Evolutionary conservation across 2,329 filamentous ascomycete genomes (phyloP).

Genomic region (Gliomastix tumulicola): DNA sequence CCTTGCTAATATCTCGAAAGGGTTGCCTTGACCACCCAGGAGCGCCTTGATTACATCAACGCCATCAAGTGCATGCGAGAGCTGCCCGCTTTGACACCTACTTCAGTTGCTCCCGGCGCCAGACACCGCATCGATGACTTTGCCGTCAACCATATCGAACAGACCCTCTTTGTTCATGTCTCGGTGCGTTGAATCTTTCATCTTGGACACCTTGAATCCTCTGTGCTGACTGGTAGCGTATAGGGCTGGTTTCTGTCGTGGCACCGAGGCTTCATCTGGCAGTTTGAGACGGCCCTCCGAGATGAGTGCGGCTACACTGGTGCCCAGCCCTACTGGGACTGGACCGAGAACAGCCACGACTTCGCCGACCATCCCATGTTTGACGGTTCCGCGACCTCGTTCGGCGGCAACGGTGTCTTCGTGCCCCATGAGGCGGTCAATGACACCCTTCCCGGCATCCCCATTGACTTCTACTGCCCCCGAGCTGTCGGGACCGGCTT

Average conservation of each 20-base stretch:
- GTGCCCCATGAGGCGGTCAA: constrained; percentile 11
- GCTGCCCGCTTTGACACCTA: constrained; percentile 23
- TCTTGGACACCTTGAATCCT: too few species aligned
- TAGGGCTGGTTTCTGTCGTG: constrained; percentile 25
- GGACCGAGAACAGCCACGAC: constrained; percentile 29
- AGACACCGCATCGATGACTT: constrained; percentile 42
- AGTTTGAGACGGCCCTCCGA: constrained; percentile 28
- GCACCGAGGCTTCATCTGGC: constrained; percentile 32
- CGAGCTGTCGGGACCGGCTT: constrained; percentile 39
- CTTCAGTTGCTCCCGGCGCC: constrained; percentile 29
- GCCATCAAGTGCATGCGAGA: constrained; percentile 37
- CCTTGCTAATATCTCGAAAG: too few species aligned
- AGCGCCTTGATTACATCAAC: constrained; percentile 29
- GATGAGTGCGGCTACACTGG: constrained; percentile 32
- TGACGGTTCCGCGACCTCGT: constrained; percentile 35
- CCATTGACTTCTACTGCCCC: constrained; percentile 18
- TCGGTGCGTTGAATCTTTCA: not conserved
- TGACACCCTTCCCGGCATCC: constrained; percentile 15
- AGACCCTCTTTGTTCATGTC: constrained; percentile 36
- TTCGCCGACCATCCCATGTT: constrained; percentile 33
- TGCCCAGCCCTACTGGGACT: constrained; percentile 38
- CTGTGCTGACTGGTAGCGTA: too few species aligned
- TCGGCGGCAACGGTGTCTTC: constrained; percentile 35
- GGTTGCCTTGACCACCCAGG: not conserved
- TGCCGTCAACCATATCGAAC: constrained; percentile 38